Evolutionary conservation across 2,329 filamentous ascomycete species (phyloP).

Genomic region (Didymella sp.): DNA sequence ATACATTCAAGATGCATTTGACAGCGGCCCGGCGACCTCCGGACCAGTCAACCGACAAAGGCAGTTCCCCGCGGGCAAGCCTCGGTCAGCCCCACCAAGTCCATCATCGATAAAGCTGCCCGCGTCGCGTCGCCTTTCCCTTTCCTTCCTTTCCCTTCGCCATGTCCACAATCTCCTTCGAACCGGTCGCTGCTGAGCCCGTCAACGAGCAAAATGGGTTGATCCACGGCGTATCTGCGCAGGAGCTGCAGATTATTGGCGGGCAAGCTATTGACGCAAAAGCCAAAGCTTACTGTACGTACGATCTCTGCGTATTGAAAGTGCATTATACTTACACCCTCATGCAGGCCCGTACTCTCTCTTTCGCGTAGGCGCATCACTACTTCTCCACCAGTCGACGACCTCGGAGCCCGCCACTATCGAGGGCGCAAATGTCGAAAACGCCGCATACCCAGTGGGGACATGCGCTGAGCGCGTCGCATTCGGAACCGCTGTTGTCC

Average conservation of each 20-base stretch:
- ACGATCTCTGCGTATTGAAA: background rate
- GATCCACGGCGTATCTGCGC: slow-evolving; percentile 62
- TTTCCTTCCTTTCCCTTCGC: slow-evolving; percentile 32
- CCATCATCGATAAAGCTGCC: slow-evolving; percentile 24
- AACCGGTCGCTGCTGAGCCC: slow-evolving; percentile 36
- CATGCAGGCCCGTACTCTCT: slow-evolving; percentile 78
- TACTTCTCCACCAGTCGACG: slow-evolving; percentile 60
- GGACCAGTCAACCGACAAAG: slow-evolving; percentile 11
- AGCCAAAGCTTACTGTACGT: slow-evolving; percentile 77
- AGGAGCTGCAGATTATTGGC: slow-evolving; percentile 71
- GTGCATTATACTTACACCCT: background rate
- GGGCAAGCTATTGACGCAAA: slow-evolving; percentile 74
- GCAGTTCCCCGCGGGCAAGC: slow-evolving; percentile 20
- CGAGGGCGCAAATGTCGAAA: slow-evolving; percentile 80
- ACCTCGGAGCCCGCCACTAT: slow-evolving; percentile 57
- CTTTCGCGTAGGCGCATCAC: slow-evolving; percentile 86
- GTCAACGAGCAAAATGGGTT: slow-evolving; percentile 51
- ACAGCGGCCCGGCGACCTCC: slow-evolving; percentile 9
- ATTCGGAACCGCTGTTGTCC: slow-evolving; percentile 75
- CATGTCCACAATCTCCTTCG: slow-evolving; percentile 44
- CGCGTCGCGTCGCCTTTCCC: slow-evolving; percentile 19
- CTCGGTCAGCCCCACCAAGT: slow-evolving; percentile 17
- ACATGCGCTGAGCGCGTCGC: slow-evolving; percentile 93
- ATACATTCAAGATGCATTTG: background rate
- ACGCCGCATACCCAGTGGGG: slow-evolving; percentile 91